Base-by-base conservation (phyloP, 225 moss, liverwort and hornwort genomes). In the Climacium dendroides region DNA sequence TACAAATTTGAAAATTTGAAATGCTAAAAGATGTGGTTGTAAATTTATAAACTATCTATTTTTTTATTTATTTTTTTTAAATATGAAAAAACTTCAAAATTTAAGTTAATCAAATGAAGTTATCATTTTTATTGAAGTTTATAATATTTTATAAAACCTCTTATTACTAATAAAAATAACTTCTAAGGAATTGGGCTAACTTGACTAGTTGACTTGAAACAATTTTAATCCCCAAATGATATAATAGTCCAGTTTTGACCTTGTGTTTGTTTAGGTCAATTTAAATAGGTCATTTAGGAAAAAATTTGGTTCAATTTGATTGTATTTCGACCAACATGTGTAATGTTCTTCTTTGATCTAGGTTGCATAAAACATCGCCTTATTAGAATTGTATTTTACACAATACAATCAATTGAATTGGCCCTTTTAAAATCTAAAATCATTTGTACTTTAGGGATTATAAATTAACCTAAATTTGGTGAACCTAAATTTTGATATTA, bases 301-400 rank as follows among this genome's bases (percentile, higher is more conserved):
- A 19, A 7, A 39, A 39, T 13, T 22, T 4, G 1, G 7, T 37
- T 37, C 22, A 37, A 20, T 37, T 67, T n/a, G 34, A 9, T 64
- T 64, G 18, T 64, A 18, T 18, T 18, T 63, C 18, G n/a, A 66
- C 10, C 1, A n/a, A 0, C 7, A 5, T 2, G 1, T 12, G 3
- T 6, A 6, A n/a, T 22, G 1, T 9, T n/a, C n/a, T n/a, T 66
- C 35, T 5, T 64, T 64, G 9, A 64, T 34, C 17, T 1, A 18
- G 9, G 17, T 64, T 16, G 64, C 34, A 34, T 32, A 64, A 63
- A 18, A 17, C 18, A 64, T 9, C 3, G 5, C 6, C 4, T n/a
- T 1, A n/a, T 20, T 66, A 66, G 11, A 66, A 65, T 35, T 35
- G 18, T 35, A 35, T 35, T 65, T 35, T n/a, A 65, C 6, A 0